Percentiles rank a stretch among this genome's conserved stretches.
phyloP scores from a whole-genome alignment of 2,329 filamentous ascomycete genomes.

The Pseudogymnoascus pannorum region DNA sequence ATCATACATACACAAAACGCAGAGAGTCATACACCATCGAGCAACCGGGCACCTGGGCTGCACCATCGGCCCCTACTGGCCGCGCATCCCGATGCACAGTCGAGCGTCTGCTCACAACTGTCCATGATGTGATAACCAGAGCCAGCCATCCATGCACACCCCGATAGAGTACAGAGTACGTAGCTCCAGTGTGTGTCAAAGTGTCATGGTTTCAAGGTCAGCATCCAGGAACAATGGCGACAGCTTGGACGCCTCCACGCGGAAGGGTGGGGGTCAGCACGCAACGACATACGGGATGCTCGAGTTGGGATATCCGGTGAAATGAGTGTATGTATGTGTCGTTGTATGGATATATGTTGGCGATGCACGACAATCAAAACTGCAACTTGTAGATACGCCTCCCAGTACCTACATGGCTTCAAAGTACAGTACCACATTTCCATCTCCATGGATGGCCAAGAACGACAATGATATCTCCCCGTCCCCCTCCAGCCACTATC shows the following conservation, averaged over 20 bases:
- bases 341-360: neutral
- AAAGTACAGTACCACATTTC: neutral
- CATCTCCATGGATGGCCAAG: neutral
- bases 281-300: neutral
- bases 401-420: neutral
- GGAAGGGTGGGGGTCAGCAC: neutral
- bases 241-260: neutral
- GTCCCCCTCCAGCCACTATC: neutral
- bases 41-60: slow-evolving; percentile 2
- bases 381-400: neutral
- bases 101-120: neutral
- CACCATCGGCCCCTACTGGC: neutral
- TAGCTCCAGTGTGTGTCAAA: neutral
- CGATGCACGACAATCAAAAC: neutral
- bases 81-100: neutral
- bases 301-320: neutral
- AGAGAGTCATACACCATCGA: neutral
- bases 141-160: slow-evolving; percentile 3
- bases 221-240: neutral
- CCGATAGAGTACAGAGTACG: neutral
- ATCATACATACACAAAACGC: neutral
- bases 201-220: neutral
- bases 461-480: neutral
- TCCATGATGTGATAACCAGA: slow-evolving; percentile 5
- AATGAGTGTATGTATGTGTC: neutral